Evolutionary conservation across 176 grass and related monocot species (phyloP).

Genomic region (Pontederia crassipes): DNA sequence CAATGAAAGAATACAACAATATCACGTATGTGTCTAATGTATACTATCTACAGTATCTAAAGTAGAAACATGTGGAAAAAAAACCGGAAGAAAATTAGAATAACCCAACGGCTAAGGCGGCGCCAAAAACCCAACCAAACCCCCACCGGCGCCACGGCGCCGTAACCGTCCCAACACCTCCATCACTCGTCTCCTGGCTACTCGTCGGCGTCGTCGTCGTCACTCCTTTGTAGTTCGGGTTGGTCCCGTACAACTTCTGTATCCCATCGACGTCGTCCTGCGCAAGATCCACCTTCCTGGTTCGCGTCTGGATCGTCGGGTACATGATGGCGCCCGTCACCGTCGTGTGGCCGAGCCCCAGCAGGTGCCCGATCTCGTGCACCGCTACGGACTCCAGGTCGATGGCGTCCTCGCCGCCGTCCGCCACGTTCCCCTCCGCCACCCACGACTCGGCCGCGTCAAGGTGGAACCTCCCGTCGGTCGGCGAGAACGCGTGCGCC

Average conservation of each 20-base stretch:
- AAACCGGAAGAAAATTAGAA: background rate
- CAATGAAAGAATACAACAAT: no score
- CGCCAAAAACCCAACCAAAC: background rate
- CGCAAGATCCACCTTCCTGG: constrained; percentile 7
- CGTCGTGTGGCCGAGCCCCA: constrained; percentile 2
- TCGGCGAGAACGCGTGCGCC: constrained; percentile 16
- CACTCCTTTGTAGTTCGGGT: background rate
- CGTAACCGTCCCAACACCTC: background rate
- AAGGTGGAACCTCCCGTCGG: constrained; percentile 10
- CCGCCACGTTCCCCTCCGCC: constrained; percentile 8
- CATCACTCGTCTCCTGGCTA: background rate
- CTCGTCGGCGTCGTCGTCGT: background rate
- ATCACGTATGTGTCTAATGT: no score
- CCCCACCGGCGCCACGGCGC: background rate
- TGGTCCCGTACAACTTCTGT: constrained; percentile 6
- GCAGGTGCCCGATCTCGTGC: constrained; percentile 14
- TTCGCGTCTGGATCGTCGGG: constrained; percentile 6
- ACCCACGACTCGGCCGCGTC: constrained; percentile 11
- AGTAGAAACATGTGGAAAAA: no score
- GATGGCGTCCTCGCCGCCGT: background rate
- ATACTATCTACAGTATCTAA: no score
- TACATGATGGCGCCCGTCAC: constrained; percentile 9
- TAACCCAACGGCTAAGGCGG: background rate
- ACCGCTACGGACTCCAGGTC: constrained; percentile 11
- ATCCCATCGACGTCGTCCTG: constrained; percentile 11